A percentile compares a stretch with the other conserved stretches of the same genome.
phyloP scores from a whole-genome alignment of 768 basidiomycete genomes.

The Cystobasidium tubakii region DNA sequence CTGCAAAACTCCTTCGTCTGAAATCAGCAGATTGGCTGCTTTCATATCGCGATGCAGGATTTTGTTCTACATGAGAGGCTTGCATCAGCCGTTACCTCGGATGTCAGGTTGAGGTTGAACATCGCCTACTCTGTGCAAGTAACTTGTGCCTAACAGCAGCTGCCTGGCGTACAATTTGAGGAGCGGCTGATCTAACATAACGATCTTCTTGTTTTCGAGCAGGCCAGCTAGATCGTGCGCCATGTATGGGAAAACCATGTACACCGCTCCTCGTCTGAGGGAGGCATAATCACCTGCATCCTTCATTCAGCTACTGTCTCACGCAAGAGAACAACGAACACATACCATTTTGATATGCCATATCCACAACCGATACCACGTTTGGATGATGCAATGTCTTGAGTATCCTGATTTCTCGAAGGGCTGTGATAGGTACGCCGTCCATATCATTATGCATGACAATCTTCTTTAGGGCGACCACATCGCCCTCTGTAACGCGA shows the following conservation, averaged over 20 bases:
- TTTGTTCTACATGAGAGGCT: constrained; percentile 62
- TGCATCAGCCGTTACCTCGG: too few relatives aligned
- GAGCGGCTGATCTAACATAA: constrained; percentile 68
- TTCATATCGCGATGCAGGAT: constrained; percentile 99
- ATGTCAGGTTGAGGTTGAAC: too few relatives aligned
- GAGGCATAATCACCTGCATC: constrained; percentile 37
- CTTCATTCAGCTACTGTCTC: background rate
- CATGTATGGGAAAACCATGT: constrained; percentile 99
- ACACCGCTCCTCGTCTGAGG: constrained; percentile 64
- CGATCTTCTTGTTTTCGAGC: constrained; percentile 70
- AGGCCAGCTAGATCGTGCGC: constrained; percentile 96
- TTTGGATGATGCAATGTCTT: constrained; percentile 80
- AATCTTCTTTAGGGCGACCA: constrained; percentile 87
- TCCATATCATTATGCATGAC: constrained; percentile 95
- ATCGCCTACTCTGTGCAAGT: constrained; percentile 85
- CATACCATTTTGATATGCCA: constrained; percentile 64
- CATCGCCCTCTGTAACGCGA: constrained; percentile 49
- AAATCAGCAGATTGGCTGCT: constrained; percentile 90
- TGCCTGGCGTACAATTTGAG: constrained; percentile 97
- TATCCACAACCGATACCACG: constrained; percentile 80
- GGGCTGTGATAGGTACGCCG: constrained; percentile 92
- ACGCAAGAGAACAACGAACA: background rate
- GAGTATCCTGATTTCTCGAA: constrained; percentile 93
- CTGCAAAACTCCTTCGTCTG: constrained; percentile 71
- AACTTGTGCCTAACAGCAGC: constrained; percentile 88